Percentiles rank a stretch among this genome's conserved stretches.
phyloP scores from a whole-genome alignment of 805 yeast species.

The Candida stauntonica region DNA sequence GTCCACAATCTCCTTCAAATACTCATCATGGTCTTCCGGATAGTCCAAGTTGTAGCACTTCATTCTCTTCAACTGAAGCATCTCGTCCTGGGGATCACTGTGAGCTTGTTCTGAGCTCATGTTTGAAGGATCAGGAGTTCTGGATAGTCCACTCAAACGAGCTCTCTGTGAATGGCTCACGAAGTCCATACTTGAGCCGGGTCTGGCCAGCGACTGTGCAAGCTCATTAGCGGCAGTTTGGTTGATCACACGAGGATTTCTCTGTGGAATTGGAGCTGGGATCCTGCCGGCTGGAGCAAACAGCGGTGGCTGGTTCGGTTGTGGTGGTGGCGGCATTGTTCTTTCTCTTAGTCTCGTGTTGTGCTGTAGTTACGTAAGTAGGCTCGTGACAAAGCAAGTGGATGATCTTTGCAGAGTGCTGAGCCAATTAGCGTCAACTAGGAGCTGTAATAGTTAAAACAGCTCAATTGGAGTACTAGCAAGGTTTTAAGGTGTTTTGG shows the following conservation, averaged over 20 bases:
- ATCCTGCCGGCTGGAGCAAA: constrained; percentile 10
- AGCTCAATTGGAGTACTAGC: no score
- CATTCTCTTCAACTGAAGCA: constrained; percentile 28
- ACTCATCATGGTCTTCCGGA: constrained; percentile 38
- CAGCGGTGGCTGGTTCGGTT: not conserved
- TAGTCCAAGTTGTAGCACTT: constrained; percentile 47
- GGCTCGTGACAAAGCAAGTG: not conserved
- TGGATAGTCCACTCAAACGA: constrained; percentile 10
- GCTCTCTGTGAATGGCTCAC: constrained; percentile 7
- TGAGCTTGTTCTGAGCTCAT: constrained; percentile 2
- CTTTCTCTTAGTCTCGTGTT: not conserved
- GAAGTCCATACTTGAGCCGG: constrained; percentile 17
- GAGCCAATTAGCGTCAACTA: no score
- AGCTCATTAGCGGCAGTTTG: constrained; percentile 3
- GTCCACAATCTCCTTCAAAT: constrained; percentile 28
- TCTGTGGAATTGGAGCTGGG: constrained; percentile 24
- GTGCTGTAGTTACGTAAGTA: not conserved
- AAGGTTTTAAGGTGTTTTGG: no score
- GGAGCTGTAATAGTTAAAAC: no score
- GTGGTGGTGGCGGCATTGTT: constrained; percentile 1
- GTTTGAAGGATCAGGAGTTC: constrained; percentile 26
- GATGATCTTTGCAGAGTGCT: not conserved
- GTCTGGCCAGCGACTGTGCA: constrained; percentile 8
- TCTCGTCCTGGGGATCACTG: constrained; percentile 17
- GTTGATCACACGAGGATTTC: constrained; percentile 12